Evolutionary conservation across 345 rosid species (phyloP).

Genomic region (Salix exigua): DNA sequence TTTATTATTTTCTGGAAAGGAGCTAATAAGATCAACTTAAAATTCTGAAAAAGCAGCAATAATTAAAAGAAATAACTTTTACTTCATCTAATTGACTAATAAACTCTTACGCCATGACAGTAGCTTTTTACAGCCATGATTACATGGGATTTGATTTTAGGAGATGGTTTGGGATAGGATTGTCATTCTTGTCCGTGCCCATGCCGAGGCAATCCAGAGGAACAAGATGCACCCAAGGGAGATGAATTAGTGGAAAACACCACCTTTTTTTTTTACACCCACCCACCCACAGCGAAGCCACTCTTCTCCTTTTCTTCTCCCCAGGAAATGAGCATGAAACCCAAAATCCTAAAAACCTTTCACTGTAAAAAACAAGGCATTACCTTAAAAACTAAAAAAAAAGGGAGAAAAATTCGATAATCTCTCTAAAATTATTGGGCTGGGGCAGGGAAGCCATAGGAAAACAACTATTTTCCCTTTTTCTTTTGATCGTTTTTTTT

Average conservation of each 20-base stretch:
- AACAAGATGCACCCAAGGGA: neutral
- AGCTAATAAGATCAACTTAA: neutral
- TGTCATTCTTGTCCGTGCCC: slow-evolving; percentile 17
- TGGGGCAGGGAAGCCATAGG: slow-evolving; percentile 19
- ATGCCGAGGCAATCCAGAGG: slow-evolving; percentile 5
- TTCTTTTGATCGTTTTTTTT: neutral
- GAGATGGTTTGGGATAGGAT: slow-evolving; percentile 7
- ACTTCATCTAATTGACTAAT: neutral
- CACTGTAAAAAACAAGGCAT: neutral
- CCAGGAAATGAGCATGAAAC: slow-evolving; percentile 12
- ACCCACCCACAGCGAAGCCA: neutral
- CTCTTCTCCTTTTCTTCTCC: neutral
- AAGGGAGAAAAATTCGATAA: neutral
- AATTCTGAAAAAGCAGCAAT: neutral
- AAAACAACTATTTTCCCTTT: slow-evolving; percentile 30
- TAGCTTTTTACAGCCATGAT: neutral
- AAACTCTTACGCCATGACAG: neutral
- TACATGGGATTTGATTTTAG: neutral
- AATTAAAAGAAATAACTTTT: neutral
- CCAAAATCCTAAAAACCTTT: neutral
- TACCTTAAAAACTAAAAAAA: neutral
- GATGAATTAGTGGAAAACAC: neutral
- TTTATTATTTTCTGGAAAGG: neutral
- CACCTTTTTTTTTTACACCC: neutral
- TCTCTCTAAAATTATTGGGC: slow-evolving; percentile 26